Evolutionary conservation across 495 filamentous ascomycete species (phyloP), one percentile per base, ranked within the genome.

Genomic region (Cryomyces minteri): DNA sequence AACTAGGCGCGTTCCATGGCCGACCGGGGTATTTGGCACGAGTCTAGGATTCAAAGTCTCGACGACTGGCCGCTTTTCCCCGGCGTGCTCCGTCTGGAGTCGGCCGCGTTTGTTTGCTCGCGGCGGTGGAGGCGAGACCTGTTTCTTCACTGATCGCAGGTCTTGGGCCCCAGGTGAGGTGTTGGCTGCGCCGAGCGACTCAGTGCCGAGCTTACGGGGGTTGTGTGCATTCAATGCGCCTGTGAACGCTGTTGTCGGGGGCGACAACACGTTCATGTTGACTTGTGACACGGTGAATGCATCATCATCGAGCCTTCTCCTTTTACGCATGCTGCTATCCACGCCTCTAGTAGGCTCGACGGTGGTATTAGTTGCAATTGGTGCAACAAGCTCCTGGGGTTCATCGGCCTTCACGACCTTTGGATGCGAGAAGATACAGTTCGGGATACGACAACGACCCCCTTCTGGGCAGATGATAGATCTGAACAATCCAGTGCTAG

Each of bases 11-110:
- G 71, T 72, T 30, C 66, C 68, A 59, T 92, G 84, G 4, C 64
- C 54, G 4, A 80, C 81, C 8, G 90, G 88, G 0, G 81, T 67
- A 7, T 74, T 72, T 18, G 74, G 62, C 5, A 98, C 61, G 49
- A 82, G 73, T n/a, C 85, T 74, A 41, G 92, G 92, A 49, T 88
- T 94, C 36, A 95, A 65, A 4, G 68, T 56, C 55, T 74, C 70
- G 40, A 30, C 40, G 40, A 41, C 28, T 30, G 11, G 1, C 12
- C 12, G 34, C 34, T 37, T 37, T 12, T 37, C 9, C 1, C 9
- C 12, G 12, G 34, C 34, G 1, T 9, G 34, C 34, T 9, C 34
- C 3, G 12, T 12, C 34, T 37, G 8, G 9, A 37, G 18, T 6
- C 29, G 31, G 9, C 47, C 29, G 39, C 11, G 12, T 31, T 44